Percentiles rank a stretch among this genome's conserved stretches.
Conservation (phyloP, 768 basidiomycete species). For the Suillus paluster region DNA sequence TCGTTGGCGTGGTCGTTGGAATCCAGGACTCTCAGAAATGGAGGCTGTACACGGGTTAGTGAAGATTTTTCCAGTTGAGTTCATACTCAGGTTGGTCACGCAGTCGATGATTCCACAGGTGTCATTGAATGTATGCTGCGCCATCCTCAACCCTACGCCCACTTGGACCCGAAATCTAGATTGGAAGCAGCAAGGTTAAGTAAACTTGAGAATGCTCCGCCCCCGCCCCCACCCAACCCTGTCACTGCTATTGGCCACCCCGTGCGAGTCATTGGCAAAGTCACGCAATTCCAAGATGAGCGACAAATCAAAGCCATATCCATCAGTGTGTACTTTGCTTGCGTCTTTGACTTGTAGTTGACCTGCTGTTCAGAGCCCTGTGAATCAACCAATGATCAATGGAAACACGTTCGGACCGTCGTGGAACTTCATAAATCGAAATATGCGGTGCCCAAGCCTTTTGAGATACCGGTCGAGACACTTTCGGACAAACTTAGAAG, state of each 20-base stretch:
- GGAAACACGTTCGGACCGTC: slow-evolving; percentile 55
- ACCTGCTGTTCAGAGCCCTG: slow-evolving; percentile 43
- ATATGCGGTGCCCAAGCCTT: slow-evolving; percentile 53
- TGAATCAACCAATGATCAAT: slow-evolving; percentile 59
- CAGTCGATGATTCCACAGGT: slow-evolving; percentile 80
- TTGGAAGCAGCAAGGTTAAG: too few relatives aligned
- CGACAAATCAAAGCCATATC: slow-evolving; percentile 51
- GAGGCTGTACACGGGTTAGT: slow-evolving; percentile 60
- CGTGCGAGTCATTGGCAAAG: slow-evolving; percentile 51
- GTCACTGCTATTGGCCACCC: slow-evolving; percentile 50
- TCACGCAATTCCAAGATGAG: slow-evolving; percentile 43
- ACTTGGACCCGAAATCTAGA: too few relatives aligned
- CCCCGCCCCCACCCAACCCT: slow-evolving; percentile 41
- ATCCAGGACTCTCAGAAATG: slow-evolving; percentile 61
- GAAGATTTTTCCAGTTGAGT: background rate
- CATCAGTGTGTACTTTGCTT: slow-evolving; percentile 46
- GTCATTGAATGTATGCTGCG: slow-evolving; percentile 69
- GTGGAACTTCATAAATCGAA: slow-evolving; percentile 52
- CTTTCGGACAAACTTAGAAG: too few relatives aligned
- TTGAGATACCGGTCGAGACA: too few relatives aligned
- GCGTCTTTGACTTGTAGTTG: background rate
- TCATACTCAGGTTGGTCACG: too few relatives aligned
- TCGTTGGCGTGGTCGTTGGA: slow-evolving; percentile 70
- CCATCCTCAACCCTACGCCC: slow-evolving; percentile 21
- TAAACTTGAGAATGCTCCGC: too few relatives aligned